Evolutionary conservation across 2,329 filamentous ascomycete genomes (phyloP), one percentile per base, ranked within the genome.

Genomic region (Colletotrichum sojae): DNA sequence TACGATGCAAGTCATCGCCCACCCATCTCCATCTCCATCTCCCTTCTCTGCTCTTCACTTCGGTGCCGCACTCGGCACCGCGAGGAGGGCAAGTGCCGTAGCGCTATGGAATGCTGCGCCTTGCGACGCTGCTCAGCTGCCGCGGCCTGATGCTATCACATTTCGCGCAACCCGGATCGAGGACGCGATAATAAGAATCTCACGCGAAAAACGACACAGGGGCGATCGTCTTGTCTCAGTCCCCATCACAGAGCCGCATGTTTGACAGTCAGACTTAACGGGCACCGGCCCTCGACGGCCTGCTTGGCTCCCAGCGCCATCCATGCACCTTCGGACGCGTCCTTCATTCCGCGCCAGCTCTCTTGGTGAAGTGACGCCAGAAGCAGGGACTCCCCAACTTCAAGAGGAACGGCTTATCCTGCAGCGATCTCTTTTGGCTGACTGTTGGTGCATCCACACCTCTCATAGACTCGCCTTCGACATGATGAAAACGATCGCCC

Each of bases 161-260:
- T 6, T 22, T 52, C 20, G 27, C 40, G 22, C 49, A 45, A 53
- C 31, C 20, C 16, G 22, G 46, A 18, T 22, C 49, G 9, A 22
- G 49, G 18, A 52, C 15, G 22, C 25, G 6, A 39, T 13, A 61
- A 31, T 61, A 45, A 45, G 58, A 20, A 53, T 53, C 58, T 61
- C 36, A 45, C 48, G 16, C 4, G 16, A 31, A 43, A 16, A 31
- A 39, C 54, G 49, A 65, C 61, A 55, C 61, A 59, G 49, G 20
- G 57, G 31, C 25, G 45, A 9, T 27, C 54, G 45, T 12, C 61
- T 27, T 43, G 65, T 59, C 61, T 65, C 40, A 51, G 54, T 59
- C 51, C 39, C 20, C 22, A 39, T 58, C 9, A 53, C 54, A 59
- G 65, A 68, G 65, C 65, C 65, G 60, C 65, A 68, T 36, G 53